These are phyloP conservation scores for Leccinum laetum DNA, from an alignment of 1,284 basidiomycete genomes.

Conservation along the genomic window DNA sequence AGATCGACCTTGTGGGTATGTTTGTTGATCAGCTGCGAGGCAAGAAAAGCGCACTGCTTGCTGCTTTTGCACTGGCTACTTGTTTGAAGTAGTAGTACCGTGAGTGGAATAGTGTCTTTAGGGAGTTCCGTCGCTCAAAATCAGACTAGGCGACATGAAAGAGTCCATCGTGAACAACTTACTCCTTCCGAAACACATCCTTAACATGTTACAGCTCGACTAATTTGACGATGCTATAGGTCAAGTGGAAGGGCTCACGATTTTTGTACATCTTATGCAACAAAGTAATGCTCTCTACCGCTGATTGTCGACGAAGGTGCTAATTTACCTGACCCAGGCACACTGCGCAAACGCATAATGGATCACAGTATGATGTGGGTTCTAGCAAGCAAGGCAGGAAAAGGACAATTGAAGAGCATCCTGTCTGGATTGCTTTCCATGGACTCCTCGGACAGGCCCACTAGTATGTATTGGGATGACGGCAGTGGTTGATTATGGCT, in stretches of 20 bases:
- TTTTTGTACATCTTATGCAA: slow-evolving; percentile 11
- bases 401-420: neutral
- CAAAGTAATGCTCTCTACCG: slow-evolving; percentile 8
- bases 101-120: no score
- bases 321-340: neutral
- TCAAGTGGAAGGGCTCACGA: slow-evolving; percentile 9
- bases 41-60: no score
- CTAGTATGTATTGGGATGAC: slow-evolving; percentile 7
- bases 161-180: neutral
- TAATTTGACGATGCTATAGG: slow-evolving; percentile 16
- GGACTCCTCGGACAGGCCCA: slow-evolving; percentile 8
- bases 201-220: slow-evolving; percentile 11
- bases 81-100: no score
- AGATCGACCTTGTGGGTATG: no score
- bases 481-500: neutral
- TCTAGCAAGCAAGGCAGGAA: slow-evolving; percentile 15
- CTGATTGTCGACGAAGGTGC: neutral
- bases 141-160: slow-evolving; percentile 14
- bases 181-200: slow-evolving; percentile 5
- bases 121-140: neutral
- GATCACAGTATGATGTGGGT: slow-evolving; percentile 13
- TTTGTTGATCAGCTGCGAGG: no score
- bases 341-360: slow-evolving; percentile 3
- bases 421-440: slow-evolving; percentile 18
- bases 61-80: no score